Percentiles rank a stretch among this genome's conserved stretches.
Conservation (phyloP, 2,329 filamentous ascomycete species). For the Metarhizium brunneum region DNA sequence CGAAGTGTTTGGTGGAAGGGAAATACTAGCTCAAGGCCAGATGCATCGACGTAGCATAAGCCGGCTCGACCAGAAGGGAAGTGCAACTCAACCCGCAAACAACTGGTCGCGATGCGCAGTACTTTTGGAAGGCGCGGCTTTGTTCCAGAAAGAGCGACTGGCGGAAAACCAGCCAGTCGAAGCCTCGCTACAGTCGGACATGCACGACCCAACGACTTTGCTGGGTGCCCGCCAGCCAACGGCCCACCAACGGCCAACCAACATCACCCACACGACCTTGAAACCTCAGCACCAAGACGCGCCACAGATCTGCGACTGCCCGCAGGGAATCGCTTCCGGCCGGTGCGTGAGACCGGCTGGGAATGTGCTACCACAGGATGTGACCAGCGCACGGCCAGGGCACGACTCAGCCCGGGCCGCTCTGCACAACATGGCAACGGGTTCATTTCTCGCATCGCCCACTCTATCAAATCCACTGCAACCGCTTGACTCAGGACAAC, state of each 20-base stretch:
- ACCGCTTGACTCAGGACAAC: too few species aligned
- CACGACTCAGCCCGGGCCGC: not conserved
- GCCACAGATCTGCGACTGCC: not conserved
- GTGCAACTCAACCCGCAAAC: not conserved
- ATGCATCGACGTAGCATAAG: not conserved
- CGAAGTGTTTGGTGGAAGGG: not conserved
- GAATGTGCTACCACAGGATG: not conserved
- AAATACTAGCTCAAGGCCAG: not conserved
- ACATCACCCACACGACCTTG: too few species aligned
- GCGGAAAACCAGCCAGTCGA: constrained; percentile 5
- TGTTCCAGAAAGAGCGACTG: constrained; percentile 3
- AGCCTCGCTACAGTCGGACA: not conserved
- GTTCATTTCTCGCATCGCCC: not conserved
- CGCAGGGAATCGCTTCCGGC: not conserved
- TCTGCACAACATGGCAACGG: not conserved
- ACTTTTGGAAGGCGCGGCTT: constrained; percentile 1
- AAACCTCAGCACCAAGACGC: not conserved
- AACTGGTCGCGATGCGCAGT: not conserved
- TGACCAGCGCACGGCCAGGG: not conserved
- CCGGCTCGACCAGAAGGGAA: not conserved
- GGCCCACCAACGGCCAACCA: not conserved
- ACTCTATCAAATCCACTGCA: not conserved
- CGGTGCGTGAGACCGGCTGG: not conserved
- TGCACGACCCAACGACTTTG: not conserved
- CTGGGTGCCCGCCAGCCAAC: not conserved